These are phyloP conservation scores for Adansonia madagascariensis DNA, from an alignment of 441 rosid genomes.

Conservation along the genomic window DNA sequence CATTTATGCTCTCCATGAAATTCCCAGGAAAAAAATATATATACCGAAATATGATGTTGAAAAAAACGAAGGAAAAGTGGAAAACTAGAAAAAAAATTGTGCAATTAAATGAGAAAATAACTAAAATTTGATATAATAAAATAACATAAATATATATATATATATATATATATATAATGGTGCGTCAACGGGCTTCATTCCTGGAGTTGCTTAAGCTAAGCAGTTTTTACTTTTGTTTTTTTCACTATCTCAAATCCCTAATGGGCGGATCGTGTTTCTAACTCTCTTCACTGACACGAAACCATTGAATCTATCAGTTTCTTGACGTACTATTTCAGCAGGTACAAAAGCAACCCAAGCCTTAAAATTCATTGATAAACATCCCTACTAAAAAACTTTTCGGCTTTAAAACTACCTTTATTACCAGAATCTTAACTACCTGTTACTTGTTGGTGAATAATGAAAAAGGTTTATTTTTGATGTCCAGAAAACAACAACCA, in stretches of 20 bases:
- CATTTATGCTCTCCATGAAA: background rate
- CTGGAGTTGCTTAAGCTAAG: constrained; percentile 18
- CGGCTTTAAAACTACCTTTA: background rate
- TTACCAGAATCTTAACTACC: constrained; percentile 20
- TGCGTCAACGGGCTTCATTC: background rate
- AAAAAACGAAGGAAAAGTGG: background rate
- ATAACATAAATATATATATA: background rate
- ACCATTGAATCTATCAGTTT: background rate
- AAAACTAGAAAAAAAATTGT: background rate
- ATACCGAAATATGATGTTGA: background rate
- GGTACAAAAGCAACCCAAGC: background rate
- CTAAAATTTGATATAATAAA: too few relatives aligned
- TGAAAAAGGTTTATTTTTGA: background rate
- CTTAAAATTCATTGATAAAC: background rate
- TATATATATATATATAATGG: too few relatives aligned
- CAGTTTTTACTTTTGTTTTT: constrained; percentile 13
- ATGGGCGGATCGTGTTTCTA: constrained; percentile 41
- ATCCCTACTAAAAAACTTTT: background rate
- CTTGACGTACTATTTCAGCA: background rate
- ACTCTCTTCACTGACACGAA: constrained; percentile 29
- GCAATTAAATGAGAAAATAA: background rate
- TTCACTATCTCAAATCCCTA: constrained; percentile 17
- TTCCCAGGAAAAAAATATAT: background rate
- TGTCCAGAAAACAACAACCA: background rate
- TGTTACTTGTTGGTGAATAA: background rate